Conservation (phyloP, 345 rosid genomes). For the Gossypium arboreum region DNA sequence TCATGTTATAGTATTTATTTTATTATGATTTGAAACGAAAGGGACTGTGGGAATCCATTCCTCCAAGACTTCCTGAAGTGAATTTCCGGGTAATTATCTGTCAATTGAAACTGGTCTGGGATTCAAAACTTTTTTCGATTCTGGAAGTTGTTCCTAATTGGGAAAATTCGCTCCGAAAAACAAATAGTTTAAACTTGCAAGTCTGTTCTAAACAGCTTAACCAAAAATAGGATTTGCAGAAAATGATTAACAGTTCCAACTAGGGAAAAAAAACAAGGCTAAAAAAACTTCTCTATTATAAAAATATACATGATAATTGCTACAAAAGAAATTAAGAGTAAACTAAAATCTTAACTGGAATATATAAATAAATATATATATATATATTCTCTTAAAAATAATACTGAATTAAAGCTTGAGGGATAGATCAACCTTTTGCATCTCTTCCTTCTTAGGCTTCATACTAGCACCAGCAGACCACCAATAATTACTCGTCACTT, state of each 20-base stretch:
- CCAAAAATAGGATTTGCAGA: background rate
- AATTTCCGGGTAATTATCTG: background rate
- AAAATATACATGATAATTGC: slow-evolving; percentile 26
- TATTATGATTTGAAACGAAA: no score
- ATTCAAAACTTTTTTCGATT: background rate
- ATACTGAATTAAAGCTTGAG: slow-evolving; percentile 47
- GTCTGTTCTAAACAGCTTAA: background rate
- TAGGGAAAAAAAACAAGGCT: background rate
- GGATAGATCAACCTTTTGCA: slow-evolving; percentile 61
- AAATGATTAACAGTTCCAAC: background rate
- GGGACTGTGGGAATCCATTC: no score
- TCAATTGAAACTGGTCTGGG: background rate
- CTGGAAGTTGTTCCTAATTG: background rate
- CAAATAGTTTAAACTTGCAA: background rate
- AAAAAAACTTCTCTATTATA: slow-evolving; percentile 14
- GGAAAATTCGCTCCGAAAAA: background rate
- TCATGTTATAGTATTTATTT: no score
- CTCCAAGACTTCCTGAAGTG: background rate
- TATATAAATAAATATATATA: background rate
- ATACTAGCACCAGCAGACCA: slow-evolving; percentile 22
- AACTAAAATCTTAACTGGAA: slow-evolving; percentile 20
- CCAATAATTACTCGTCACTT: slow-evolving; percentile 26
- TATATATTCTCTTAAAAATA: background rate
- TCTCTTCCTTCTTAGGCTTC: slow-evolving; percentile 43
- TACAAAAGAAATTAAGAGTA: slow-evolving; percentile 14